Conservation (phyloP, 148 eudicot species). For the Rhododendron ferrugineum region DNA sequence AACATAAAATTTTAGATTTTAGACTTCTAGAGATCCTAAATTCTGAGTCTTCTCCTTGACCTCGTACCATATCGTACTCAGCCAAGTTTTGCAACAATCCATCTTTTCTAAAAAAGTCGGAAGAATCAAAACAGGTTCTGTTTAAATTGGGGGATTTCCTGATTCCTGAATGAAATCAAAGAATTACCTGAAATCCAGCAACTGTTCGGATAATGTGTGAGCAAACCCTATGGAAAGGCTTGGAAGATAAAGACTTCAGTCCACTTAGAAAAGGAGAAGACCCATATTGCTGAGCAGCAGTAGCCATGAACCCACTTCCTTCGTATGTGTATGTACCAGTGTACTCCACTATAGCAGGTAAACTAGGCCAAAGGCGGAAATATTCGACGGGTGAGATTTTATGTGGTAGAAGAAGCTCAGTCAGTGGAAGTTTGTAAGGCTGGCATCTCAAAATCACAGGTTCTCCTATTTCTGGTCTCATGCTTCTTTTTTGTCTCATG, state of each 20-base stretch:
- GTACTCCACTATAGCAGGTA: constrained; percentile 91
- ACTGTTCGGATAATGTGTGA: constrained; percentile 92
- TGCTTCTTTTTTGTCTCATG: constrained; percentile 62
- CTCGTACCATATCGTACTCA: not conserved
- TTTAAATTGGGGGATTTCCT: not conserved
- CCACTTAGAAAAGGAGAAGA: constrained; percentile 94
- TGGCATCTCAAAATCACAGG: constrained; percentile 95
- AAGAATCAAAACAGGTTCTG: not conserved
- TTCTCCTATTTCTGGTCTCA: constrained; percentile 76
- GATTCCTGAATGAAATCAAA: not conserved
- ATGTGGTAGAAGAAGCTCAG: constrained; percentile 89
- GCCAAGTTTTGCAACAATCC: not conserved
- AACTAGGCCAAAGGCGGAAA: constrained; percentile 97
- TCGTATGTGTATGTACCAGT: constrained; percentile 90
- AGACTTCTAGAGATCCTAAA: not conserved
- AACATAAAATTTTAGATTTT: not conserved
- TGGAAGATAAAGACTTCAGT: constrained; percentile 72
- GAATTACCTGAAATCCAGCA: constrained; percentile 82
- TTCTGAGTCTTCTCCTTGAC: not conserved
- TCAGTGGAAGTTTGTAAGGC: constrained; percentile 91
- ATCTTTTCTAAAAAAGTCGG: not conserved
- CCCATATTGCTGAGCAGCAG: constrained; percentile 97
- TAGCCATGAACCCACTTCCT: constrained; percentile 97
- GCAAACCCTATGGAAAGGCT: constrained; percentile 97
- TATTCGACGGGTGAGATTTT: constrained; percentile 96